These are phyloP conservation scores for Cordia subcordata DNA, from an alignment of 257 asterid genomes.

Conservation along the genomic window DNA sequence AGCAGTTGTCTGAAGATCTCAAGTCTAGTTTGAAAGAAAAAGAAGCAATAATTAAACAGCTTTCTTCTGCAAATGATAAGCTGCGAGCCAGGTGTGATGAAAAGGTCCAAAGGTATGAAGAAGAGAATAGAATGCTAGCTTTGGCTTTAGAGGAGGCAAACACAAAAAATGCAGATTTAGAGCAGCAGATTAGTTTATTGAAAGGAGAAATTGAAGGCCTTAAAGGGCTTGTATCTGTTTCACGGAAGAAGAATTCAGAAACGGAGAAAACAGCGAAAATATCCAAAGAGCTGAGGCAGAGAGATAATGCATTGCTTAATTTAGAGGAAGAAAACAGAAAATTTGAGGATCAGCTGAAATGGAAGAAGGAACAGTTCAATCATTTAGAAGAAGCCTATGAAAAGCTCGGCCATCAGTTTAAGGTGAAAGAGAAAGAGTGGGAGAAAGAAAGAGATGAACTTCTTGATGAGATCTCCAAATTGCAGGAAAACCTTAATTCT, in stretches of 20 bases:
- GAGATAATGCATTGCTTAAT: slow-evolving; percentile 44
- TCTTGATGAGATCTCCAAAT: slow-evolving; percentile 52
- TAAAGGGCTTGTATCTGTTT: slow-evolving; percentile 32
- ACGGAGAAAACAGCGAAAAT: slow-evolving; percentile 23
- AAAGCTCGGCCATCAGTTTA: slow-evolving; percentile 47
- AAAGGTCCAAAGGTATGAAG: slow-evolving; percentile 45
- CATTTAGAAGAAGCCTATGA: slow-evolving; percentile 80
- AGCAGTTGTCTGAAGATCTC: slow-evolving; percentile 36
- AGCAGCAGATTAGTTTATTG: slow-evolving; percentile 41
- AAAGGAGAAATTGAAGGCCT: slow-evolving; percentile 52
- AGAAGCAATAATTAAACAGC: slow-evolving; percentile 48
- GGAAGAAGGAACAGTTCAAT: slow-evolving; percentile 84
- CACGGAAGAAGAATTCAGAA: slow-evolving; percentile 34
- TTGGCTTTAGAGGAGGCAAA: slow-evolving; percentile 67
- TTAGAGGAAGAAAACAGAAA: slow-evolving; percentile 59
- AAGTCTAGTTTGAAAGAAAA: slow-evolving; percentile 47
- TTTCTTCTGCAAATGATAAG: slow-evolving; percentile 53
- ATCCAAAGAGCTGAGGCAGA: slow-evolving; percentile 34
- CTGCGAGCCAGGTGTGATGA: slow-evolving; percentile 52
- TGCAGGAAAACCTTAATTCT: slow-evolving; percentile 58
- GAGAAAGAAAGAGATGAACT: slow-evolving; percentile 55
- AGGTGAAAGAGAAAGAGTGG: slow-evolving; percentile 70
- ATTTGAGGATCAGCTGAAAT: slow-evolving; percentile 65
- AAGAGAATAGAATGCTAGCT: slow-evolving; percentile 49
- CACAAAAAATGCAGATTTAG: slow-evolving; percentile 47